phyloP scores from a whole-genome alignment of 2,329 filamentous ascomycete species.

The Pestalotiopsis sp. region DNA sequence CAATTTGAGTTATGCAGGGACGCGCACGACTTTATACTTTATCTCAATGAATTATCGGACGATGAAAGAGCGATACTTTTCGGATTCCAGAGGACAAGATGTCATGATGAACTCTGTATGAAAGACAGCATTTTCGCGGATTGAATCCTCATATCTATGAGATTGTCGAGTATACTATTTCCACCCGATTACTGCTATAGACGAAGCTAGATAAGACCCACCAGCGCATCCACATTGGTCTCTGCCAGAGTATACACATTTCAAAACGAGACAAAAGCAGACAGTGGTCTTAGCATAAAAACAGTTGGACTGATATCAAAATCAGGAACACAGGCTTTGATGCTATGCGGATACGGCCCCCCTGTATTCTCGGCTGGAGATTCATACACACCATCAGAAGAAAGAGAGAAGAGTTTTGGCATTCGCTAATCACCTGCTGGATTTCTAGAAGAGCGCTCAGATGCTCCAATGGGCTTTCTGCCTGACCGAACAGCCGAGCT shows the following conservation, averaged over 20 bases:
- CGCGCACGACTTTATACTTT: not conserved
- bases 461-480: conserved; percentile 4
- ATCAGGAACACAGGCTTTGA: not conserved
- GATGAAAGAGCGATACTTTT: not conserved
- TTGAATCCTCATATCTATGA: too few species aligned
- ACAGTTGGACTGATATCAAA: not conserved
- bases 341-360: not conserved
- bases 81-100: too few species aligned
- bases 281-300: not conserved
- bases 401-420: not conserved
- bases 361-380: not conserved
- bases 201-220: not conserved
- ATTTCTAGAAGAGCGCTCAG: conserved; percentile 3
- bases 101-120: too few species aligned
- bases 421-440: not conserved
- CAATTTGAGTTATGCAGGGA: not conserved
- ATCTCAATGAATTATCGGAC: not conserved
- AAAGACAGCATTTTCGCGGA: too few species aligned
- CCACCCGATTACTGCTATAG: not conserved
- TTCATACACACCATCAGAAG: not conserved
- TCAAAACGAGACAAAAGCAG: not conserved
- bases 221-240: not conserved
- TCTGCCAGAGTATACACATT: not conserved
- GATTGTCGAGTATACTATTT: not conserved
- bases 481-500: conserved; percentile 4